These are phyloP conservation scores for Angomonas desouzai DNA, from an alignment of 208 protist species.

Conservation along the genomic window DNA sequence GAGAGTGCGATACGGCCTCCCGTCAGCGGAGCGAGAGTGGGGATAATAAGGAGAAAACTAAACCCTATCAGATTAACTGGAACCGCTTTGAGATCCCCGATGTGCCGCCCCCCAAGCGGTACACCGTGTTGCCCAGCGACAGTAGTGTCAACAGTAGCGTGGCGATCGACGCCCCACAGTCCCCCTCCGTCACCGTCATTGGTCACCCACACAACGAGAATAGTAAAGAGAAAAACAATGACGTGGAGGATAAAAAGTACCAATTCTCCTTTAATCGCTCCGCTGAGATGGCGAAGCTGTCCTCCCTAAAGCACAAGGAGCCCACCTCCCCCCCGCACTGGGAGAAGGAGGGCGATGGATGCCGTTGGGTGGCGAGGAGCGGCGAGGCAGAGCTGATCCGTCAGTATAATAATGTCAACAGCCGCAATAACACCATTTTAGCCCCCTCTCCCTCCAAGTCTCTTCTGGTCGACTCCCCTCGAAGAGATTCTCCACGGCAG, in stretches of 20 bases:
- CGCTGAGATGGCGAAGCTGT: neutral
- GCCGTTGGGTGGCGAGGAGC: neutral
- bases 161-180: neutral
- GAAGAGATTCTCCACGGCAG: neutral
- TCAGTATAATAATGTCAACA: neutral
- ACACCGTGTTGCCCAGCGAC: neutral
- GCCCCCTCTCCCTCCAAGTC: neutral
- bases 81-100: slow-evolving; percentile 7
- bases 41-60: neutral
- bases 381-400: neutral
- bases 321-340: neutral
- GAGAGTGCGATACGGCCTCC: neutral
- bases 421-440: neutral
- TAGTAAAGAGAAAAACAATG: neutral
- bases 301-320: neutral
- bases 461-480: neutral
- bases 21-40: neutral
- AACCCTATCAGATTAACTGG: neutral
- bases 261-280: slow-evolving; percentile 4
- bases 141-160: neutral
- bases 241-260: neutral
- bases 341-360: slow-evolving; percentile 3
- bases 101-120: neutral
- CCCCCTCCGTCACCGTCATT: neutral
- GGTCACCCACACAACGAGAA: neutral